Base-by-base conservation (phyloP, 2,329 filamentous ascomycete genomes). In the Trichoderma semiorbis region DNA sequence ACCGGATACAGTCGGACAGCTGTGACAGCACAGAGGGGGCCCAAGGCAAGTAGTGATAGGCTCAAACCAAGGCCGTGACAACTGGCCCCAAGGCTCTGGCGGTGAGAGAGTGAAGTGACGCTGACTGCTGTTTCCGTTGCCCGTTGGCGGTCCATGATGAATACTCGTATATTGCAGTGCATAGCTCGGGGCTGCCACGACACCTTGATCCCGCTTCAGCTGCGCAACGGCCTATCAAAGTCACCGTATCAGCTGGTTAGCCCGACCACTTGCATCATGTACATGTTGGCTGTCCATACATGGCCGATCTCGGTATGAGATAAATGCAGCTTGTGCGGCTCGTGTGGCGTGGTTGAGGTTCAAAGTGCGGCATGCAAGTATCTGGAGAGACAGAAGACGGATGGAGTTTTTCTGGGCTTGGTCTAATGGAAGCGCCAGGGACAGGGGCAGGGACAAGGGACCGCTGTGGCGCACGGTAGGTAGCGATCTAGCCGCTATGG, bases 401-500 rank as follows among this genome's bases (percentile, higher is more conserved):
- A 43, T 43, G 39, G 39, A 43, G 39, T 16, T 43, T 43, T 43
- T 16, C 36, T 39, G 36, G 30, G 36, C 14, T 39, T 39, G 36
- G 16, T 43, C 39, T n/a, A 43, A 43, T 43, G 39, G 14, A 65
- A 10, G 63, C 43, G 12, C 26, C 39, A 18, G 43, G 62, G 21
- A 36, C 36, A 39, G 16, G 36, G 36, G 3, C 36, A 39, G 16
- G 36, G 43, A 4, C 43, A 7, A 18, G 18, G 43, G 43, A 21
- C 43, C 47, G 63, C 11, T 66, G 63, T 66, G 63, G 63, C 63
- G 63, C 63, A 2, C 50, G 24, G 21, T 39, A 50, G 50, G 16
- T 2, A 53, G 34, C 32, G 65, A 68, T 68, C 53, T 68, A 58
- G 53, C 65, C 65, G 65, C 53, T 60, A 58, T 68, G 64, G 64